Conservation (phyloP, 176 grass and related monocot species). For the Pharus latifolius region DNA sequence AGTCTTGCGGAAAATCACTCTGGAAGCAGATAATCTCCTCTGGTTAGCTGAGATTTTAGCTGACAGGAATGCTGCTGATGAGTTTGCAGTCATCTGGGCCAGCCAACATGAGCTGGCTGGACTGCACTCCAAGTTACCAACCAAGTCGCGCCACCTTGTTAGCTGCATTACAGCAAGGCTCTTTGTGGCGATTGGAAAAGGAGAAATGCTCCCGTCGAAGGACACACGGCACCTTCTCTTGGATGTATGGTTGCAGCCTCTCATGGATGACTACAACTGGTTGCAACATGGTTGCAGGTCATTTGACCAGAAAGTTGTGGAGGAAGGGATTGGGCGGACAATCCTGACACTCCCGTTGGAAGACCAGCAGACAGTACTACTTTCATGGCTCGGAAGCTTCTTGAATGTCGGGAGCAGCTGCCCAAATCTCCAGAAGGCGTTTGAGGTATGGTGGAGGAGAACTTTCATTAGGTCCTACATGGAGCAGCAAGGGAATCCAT, state of each 20-base stretch:
- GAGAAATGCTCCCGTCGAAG: conserved; percentile 81
- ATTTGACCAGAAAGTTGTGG: conserved; percentile 66
- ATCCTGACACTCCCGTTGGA: conserved; percentile 88
- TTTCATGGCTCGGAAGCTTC: conserved; percentile 75
- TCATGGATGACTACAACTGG: conserved; percentile 95
- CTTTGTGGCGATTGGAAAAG: conserved; percentile 82
- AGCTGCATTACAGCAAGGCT: conserved; percentile 73
- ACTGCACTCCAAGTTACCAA: conserved; percentile 63
- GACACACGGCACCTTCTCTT: conserved; percentile 56
- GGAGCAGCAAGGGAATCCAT: conserved; percentile 35
- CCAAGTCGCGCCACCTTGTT: conserved; percentile 71
- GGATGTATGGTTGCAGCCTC: conserved; percentile 80
- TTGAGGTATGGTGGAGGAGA: conserved; percentile 97
- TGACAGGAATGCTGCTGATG: conserved; percentile 42
- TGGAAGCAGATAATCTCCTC: conserved; percentile 82
- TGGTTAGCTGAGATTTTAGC: conserved; percentile 87
- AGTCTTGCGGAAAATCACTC: conserved; percentile 40
- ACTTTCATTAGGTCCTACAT: conserved; percentile 76
- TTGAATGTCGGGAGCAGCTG: conserved; percentile 70
- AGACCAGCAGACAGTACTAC: conserved; percentile 79
- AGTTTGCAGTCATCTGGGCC: conserved; percentile 57
- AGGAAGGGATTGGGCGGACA: conserved; percentile 79
- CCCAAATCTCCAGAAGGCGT: conserved; percentile 92
- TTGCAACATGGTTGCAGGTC: conserved; percentile 68
- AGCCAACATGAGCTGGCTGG: conserved; percentile 56